These are phyloP conservation scores for Penicillium turbatum DNA, from an alignment of 495 filamentous ascomycete species.

Conservation along the genomic window DNA sequence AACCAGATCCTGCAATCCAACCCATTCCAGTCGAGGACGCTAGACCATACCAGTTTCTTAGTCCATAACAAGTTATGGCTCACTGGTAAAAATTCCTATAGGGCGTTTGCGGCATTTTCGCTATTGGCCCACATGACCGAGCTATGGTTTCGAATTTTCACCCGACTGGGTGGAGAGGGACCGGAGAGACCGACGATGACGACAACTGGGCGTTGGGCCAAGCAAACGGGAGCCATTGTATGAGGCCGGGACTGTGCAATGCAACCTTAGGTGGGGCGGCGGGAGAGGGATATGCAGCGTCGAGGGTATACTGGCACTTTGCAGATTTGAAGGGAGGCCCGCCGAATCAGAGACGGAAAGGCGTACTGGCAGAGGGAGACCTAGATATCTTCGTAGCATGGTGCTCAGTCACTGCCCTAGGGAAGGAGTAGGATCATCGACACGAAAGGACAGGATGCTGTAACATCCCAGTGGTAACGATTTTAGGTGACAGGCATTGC, in stretches of 20 bases:
- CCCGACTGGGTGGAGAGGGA: neutral
- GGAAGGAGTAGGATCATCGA: neutral
- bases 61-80: neutral
- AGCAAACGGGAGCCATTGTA: neutral
- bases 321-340: neutral
- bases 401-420: neutral
- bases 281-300: neutral
- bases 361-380: neutral
- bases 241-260: neutral
- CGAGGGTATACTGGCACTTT: neutral
- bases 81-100: neutral
- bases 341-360: neutral
- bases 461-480: neutral
- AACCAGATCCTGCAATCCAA: neutral
- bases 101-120: conserved; percentile 4
- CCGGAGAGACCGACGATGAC: conserved; percentile 9
- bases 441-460: conserved; percentile 4
- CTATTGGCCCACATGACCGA: conserved; percentile 5
- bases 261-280: conserved; percentile 4
- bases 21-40: neutral
- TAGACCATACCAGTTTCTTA: neutral
- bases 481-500: neutral
- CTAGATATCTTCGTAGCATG: neutral
- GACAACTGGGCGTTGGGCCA: neutral
- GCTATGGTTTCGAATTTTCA: neutral